Percentiles rank a stretch among this genome's conserved stretches.
Evolutionary conservation across 768 basidiomycete genomes (phyloP).

Genomic region (Termitomyces sp.): DNA sequence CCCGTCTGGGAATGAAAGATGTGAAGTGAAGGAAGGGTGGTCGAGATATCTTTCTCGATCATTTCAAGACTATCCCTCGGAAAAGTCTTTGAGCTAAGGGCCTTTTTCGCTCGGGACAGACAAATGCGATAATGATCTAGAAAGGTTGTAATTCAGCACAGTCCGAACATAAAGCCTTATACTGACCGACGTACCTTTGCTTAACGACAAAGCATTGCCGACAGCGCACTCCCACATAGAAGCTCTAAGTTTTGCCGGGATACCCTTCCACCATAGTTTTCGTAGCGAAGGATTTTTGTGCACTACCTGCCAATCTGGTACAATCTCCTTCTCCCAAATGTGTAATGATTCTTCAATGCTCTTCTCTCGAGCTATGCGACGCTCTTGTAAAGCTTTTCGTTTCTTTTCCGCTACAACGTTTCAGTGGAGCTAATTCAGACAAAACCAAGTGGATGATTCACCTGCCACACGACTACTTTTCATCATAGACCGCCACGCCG

Average conservation of each 20-base stretch:
- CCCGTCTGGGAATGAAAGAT: slow-evolving; percentile 76
- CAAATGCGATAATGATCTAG: slow-evolving; percentile 71
- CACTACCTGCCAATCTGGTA: slow-evolving; percentile 81
- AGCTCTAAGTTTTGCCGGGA: slow-evolving; percentile 77
- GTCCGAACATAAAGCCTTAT: neutral
- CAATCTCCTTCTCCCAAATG: slow-evolving; percentile 73
- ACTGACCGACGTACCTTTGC: slow-evolving; percentile 54
- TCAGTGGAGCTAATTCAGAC: neutral
- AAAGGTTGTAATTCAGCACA: slow-evolving; percentile 5
- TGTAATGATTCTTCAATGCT: slow-evolving; percentile 65
- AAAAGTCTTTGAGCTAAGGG: slow-evolving; percentile 59
- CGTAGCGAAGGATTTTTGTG: slow-evolving; percentile 59
- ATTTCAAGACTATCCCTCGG: slow-evolving; percentile 54
- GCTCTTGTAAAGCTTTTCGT: slow-evolving; percentile 55
- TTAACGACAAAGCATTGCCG: slow-evolving; percentile 77
- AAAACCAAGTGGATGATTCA: slow-evolving; percentile 27
- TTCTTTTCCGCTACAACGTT: slow-evolving; percentile 60
- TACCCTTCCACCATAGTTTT: slow-evolving; percentile 84
- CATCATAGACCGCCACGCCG: slow-evolving; percentile 89
- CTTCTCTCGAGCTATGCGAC: slow-evolving; percentile 58
- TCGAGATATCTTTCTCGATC: slow-evolving; percentile 72
- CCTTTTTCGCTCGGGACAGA: slow-evolving; percentile 68
- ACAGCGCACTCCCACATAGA: slow-evolving; percentile 82
- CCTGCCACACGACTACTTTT: slow-evolving; percentile 69
- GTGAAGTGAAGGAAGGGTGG: slow-evolving; percentile 72